These are phyloP conservation scores for Xanthoparmelia taractica DNA, from an alignment of 495 filamentous ascomycete genomes.

Conservation along the genomic window DNA sequence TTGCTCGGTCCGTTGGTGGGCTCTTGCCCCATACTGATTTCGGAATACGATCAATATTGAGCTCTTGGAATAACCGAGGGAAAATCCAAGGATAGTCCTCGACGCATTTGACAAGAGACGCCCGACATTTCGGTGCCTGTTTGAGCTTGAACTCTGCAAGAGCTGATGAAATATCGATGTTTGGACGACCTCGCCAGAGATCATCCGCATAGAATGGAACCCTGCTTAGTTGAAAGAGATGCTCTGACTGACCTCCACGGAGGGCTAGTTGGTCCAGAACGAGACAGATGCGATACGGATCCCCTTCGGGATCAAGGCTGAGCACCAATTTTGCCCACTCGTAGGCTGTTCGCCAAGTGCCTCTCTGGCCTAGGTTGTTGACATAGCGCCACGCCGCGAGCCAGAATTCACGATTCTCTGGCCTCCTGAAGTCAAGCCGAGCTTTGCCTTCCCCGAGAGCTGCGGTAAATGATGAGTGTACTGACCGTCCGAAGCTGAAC, in stretches of 20 bases:
- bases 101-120: conserved; percentile 57
- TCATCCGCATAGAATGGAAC: conserved; percentile 46
- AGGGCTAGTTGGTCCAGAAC: conserved; percentile 78
- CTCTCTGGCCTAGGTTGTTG: conserved; percentile 71
- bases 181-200: conserved; percentile 43
- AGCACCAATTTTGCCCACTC: conserved; percentile 88
- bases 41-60: conserved; percentile 65
- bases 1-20: conserved; percentile 59
- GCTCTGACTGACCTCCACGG: conserved; percentile 64
- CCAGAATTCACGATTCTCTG: conserved; percentile 88
- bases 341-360: conserved; percentile 86
- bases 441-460: conserved; percentile 73
- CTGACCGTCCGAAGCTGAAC: conserved; percentile 83
- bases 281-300: conserved; percentile 75
- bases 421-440: conserved; percentile 64
- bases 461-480: conserved; percentile 67
- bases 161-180: conserved; percentile 63
- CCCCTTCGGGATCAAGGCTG: conserved; percentile 59
- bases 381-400: conserved; percentile 86
- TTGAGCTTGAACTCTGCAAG: conserved; percentile 65
- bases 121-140: conserved; percentile 54
- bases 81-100: conserved; percentile 74
- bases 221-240: conserved; percentile 64
- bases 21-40: conserved; percentile 72
- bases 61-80: conserved; percentile 62